Conservation (phyloP, 441 rosid species). For the Biscutella auriculata region DNA sequence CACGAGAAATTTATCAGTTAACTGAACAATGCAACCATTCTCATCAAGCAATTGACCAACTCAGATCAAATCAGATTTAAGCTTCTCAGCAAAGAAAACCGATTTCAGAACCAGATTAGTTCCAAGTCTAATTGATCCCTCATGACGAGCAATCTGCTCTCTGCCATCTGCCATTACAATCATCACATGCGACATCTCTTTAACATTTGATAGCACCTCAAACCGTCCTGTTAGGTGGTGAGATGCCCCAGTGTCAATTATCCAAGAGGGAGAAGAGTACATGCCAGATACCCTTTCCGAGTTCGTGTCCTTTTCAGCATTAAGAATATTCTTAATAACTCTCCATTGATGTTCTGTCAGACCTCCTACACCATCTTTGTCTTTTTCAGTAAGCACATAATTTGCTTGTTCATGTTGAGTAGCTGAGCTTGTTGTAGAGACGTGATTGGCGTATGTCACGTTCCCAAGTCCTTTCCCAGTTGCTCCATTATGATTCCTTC, state of each 20-base stretch:
- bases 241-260: too few relatives aligned
- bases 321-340: too few relatives aligned
- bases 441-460: neutral
- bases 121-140: neutral
- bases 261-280: too few relatives aligned
- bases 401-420: neutral
- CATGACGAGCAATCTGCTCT: neutral
- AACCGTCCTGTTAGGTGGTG: neutral
- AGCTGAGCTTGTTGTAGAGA: too few relatives aligned
- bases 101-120: neutral
- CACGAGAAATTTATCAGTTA: too few relatives aligned
- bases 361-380: too few relatives aligned
- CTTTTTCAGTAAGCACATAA: too few relatives aligned
- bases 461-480: neutral
- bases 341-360: too few relatives aligned
- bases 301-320: too few relatives aligned
- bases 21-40: too few relatives aligned
- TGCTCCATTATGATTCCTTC: neutral
- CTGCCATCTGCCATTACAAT: neutral
- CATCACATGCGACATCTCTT: neutral
- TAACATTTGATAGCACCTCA: fast-evolving
- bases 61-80: neutral
- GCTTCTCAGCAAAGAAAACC: neutral
- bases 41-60: too few relatives aligned
- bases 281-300: too few relatives aligned